Conservation (phyloP, 2,329 filamentous ascomycete species). For the Eutypella sp. region DNA sequence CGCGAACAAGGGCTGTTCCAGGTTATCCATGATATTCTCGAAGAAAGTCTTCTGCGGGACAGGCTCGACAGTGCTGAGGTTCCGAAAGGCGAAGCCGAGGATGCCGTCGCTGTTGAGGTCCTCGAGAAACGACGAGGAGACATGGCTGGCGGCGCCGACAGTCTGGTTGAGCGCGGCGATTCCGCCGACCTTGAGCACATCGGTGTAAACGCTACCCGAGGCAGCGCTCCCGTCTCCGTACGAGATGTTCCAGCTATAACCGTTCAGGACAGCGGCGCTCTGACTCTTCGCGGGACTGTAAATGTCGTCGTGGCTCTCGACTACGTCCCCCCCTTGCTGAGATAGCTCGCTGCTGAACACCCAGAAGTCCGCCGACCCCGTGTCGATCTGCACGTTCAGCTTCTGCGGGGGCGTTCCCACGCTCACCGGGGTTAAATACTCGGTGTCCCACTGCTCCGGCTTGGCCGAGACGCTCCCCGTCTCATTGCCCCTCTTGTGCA, state of each 20-base stretch:
- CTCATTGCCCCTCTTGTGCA: slow-evolving; percentile 17
- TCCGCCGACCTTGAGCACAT: slow-evolving; percentile 14
- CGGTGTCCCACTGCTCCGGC: slow-evolving; percentile 10
- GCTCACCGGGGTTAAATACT: slow-evolving; percentile 14
- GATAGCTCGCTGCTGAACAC: slow-evolving; percentile 12
- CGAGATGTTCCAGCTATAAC: slow-evolving; percentile 13
- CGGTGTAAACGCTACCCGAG: slow-evolving; percentile 24
- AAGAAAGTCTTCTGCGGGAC: slow-evolving; percentile 17
- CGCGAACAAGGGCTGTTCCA: slow-evolving; percentile 18
- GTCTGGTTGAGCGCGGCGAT: slow-evolving; percentile 11
- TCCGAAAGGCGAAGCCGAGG: slow-evolving; percentile 17
- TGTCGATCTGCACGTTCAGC: slow-evolving; percentile 17
- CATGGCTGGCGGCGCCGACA: slow-evolving; percentile 16
- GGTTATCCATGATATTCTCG: slow-evolving; percentile 13
- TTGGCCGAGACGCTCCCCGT: slow-evolving; percentile 6
- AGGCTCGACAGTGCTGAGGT: slow-evolving; percentile 14
- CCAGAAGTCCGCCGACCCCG: slow-evolving; percentile 17
- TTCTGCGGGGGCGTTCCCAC: slow-evolving; percentile 14
- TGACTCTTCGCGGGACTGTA: slow-evolving; percentile 11
- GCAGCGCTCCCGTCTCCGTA: slow-evolving; percentile 19
- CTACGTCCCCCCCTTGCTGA: slow-evolving; percentile 1
- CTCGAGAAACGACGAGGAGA: slow-evolving; percentile 16
- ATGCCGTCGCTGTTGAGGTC: slow-evolving; percentile 16
- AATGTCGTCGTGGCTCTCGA: slow-evolving; percentile 11
- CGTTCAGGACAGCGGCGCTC: slow-evolving; percentile 9